Conservation (phyloP, 495 filamentous ascomycete genomes). For the Aspergillus coremiiformis region DNA sequence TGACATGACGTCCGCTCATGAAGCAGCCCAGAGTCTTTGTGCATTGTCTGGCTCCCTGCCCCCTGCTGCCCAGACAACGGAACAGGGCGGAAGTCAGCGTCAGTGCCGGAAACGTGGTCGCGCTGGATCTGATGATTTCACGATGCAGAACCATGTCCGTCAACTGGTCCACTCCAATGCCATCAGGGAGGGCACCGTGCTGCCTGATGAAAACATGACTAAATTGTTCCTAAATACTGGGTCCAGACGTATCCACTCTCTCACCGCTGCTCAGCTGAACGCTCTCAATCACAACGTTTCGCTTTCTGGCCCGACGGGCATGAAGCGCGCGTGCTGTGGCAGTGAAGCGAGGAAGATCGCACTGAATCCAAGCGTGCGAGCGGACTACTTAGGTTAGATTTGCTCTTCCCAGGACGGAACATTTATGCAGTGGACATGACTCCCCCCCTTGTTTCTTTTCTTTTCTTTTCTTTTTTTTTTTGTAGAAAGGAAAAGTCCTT, state of each 20-base stretch:
- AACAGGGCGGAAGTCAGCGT: conserved; percentile 19
- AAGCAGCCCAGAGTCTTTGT: conserved; percentile 63
- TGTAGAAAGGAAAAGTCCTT: conserved; percentile 16
- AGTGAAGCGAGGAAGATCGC: conserved; percentile 38
- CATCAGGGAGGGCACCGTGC: conserved; percentile 25
- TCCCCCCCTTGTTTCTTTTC: conserved; percentile 3
- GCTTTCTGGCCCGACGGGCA: conserved; percentile 36
- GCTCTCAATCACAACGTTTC: conserved; percentile 18
- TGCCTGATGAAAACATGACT: conserved; percentile 35
- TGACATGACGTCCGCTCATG: conserved; percentile 36
- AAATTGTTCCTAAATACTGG: conserved; percentile 32
- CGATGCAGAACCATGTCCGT: conserved; percentile 69
- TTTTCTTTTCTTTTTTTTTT: conserved; percentile 13
- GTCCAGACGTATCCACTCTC: conserved; percentile 1
- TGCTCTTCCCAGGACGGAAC: conserved; percentile 1
- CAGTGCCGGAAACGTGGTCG: conserved; percentile 60
- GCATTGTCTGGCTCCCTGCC: conserved; percentile 46
- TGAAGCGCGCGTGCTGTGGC: conserved; percentile 43
- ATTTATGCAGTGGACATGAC: conserved; percentile 7
- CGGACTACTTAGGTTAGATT: conserved; percentile 29
- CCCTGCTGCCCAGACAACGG: conserved; percentile 4
- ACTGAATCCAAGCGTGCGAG: conserved; percentile 31
- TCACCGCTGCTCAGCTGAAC: conserved; percentile 11
- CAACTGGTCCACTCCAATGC: conserved; percentile 37
- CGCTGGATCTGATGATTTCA: conserved; percentile 57